Evolutionary conservation across 2,329 filamentous ascomycete genomes (phyloP).

Genomic region (Neurospora sp.): DNA sequence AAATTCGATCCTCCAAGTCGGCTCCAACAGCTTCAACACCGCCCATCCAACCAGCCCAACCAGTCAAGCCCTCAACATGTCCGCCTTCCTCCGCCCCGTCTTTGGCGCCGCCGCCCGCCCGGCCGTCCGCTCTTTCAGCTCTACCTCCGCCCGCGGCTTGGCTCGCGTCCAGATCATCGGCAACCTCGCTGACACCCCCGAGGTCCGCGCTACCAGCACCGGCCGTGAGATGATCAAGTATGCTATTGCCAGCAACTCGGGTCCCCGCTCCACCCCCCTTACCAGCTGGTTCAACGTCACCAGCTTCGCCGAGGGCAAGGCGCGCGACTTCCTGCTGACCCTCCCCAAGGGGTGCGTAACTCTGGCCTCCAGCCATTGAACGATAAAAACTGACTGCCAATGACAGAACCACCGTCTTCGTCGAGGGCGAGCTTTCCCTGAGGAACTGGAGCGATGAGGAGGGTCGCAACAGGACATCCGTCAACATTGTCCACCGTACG

Average conservation of each 20-base stretch:
- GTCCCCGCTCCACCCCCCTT: constrained; percentile 58
- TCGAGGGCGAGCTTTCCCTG: constrained; percentile 75
- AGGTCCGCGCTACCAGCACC: constrained; percentile 58
- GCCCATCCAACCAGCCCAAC: neutral
- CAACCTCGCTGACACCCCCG: constrained; percentile 70
- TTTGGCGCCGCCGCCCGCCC: constrained; percentile 30
- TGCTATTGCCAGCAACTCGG: constrained; percentile 59
- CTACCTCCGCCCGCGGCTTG: constrained; percentile 52
- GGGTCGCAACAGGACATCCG: constrained; percentile 51
- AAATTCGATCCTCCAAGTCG: neutral
- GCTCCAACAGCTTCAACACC: neutral
- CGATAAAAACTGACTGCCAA: constrained; percentile 1
- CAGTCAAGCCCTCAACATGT: constrained; percentile 24
- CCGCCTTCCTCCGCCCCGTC: constrained; percentile 40
- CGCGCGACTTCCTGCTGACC: constrained; percentile 61
- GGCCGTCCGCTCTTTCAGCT: constrained; percentile 61
- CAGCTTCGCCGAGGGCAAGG: constrained; percentile 61
- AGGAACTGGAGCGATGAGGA: constrained; percentile 58
- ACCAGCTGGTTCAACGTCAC: constrained; percentile 81
- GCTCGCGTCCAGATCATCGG: constrained; percentile 83
- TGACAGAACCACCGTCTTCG: constrained; percentile 62
- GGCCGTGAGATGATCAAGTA: constrained; percentile 72
- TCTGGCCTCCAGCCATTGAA: neutral
- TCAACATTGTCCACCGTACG: constrained; percentile 78
- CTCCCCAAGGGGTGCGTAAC: constrained; percentile 77